These are phyloP conservation scores for Abelmoschus esculentus DNA, from an alignment of 345 rosid species.

Conservation along the genomic window DNA sequence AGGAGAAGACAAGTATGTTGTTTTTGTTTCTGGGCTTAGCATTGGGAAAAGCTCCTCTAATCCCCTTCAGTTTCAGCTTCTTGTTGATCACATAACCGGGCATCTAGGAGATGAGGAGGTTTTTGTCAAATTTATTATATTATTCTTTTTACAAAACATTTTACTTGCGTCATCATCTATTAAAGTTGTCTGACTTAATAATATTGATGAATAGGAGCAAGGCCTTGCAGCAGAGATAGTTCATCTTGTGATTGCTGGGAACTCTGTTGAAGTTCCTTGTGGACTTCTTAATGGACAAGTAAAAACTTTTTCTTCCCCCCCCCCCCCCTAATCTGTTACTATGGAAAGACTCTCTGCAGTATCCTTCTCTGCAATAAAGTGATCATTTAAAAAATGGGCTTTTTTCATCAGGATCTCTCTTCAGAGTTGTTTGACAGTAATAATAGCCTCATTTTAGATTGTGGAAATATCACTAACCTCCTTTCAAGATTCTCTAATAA, in stretches of 20 bases:
- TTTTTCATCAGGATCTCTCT: neutral
- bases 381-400: neutral
- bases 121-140: slow-evolving; percentile 11
- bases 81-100: slow-evolving; percentile 92
- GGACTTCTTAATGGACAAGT: slow-evolving; percentile 80
- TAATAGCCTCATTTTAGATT: neutral
- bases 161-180: slow-evolving; percentile 6
- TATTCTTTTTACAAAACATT: slow-evolving; percentile 11
- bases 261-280: slow-evolving; percentile 71
- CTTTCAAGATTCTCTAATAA: neutral
- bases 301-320: neutral
- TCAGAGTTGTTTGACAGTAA: neutral
- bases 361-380: neutral
- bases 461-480: neutral
- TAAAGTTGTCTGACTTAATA: slow-evolving; percentile 15
- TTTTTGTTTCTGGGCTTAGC: slow-evolving; percentile 75
- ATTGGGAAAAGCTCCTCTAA: slow-evolving; percentile 62
- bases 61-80: slow-evolving; percentile 89
- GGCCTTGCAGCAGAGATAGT: slow-evolving; percentile 75
- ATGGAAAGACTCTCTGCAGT: neutral
- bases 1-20: slow-evolving; percentile 81
- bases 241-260: slow-evolving; percentile 84
- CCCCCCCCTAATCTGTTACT: neutral
- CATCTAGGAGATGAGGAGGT: slow-evolving; percentile 90
- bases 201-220: slow-evolving; percentile 51